Percentiles rank a stretch among this genome's conserved stretches.
These are phyloP conservation scores for Diaporthe humulicola DNA, from an alignment of 2,329 filamentous ascomycete species.

Conservation along the genomic window DNA sequence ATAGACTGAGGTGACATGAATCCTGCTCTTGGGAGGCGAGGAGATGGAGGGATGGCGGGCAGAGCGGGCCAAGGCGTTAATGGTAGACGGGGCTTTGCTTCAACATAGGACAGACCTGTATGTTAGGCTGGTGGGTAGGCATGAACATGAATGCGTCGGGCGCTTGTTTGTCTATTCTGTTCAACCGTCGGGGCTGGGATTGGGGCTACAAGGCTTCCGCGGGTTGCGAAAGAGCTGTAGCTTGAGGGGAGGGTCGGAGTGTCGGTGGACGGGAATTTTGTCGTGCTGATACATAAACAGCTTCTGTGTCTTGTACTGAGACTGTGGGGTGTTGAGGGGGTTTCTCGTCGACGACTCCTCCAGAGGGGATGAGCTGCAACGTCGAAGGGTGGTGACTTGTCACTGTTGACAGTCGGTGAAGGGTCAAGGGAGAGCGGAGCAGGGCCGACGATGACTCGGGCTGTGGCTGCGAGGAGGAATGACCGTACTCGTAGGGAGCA, in stretches of 20 bases:
- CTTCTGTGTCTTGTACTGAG: slow-evolving; percentile 55
- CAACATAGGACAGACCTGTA: slow-evolving; percentile 69
- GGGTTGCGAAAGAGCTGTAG: slow-evolving; percentile 97
- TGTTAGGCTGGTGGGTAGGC: slow-evolving; percentile 66
- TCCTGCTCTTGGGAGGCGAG: slow-evolving; percentile 47
- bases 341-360: slow-evolving; percentile 31
- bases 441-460: slow-evolving; percentile 27
- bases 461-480: slow-evolving; percentile 13
- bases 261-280: slow-evolving; percentile 89
- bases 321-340: slow-evolving; percentile 42
- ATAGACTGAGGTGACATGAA: slow-evolving; percentile 55
- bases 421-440: background rate
- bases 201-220: slow-evolving; percentile 92
- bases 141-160: slow-evolving; percentile 73
- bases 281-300: slow-evolving; percentile 99
- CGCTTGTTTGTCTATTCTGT: slow-evolving; percentile 49
- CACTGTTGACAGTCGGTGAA: slow-evolving; percentile 5
- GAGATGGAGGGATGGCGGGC: slow-evolving; percentile 47
- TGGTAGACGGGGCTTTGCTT: slow-evolving; percentile 66
- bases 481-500: slow-evolving; percentile 34
- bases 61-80: slow-evolving; percentile 64
- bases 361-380: slow-evolving; percentile 28
- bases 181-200: slow-evolving; percentile 96
- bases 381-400: slow-evolving; percentile 8
- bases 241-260: slow-evolving; percentile 87